Percentiles rank a stretch among this genome's conserved stretches.
Conservation (phyloP, 345 rosid genomes). For the Eucalyptus regnans region DNA sequence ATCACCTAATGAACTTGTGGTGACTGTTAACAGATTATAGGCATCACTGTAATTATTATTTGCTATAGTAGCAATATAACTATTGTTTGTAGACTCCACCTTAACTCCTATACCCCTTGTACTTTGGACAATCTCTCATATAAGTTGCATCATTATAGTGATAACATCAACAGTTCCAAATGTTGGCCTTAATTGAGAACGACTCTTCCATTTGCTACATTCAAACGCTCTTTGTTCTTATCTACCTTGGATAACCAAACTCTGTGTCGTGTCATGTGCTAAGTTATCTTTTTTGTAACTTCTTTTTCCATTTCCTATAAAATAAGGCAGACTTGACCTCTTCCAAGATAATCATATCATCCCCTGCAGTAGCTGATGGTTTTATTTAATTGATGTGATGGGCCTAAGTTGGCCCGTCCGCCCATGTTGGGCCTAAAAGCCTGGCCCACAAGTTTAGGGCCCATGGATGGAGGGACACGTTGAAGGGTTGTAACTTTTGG, state of each 20-base stretch:
- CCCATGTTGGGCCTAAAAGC: too few relatives aligned
- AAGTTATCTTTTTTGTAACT: not conserved
- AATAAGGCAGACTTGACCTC: not conserved
- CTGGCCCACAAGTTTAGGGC: too few relatives aligned
- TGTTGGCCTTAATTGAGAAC: not conserved
- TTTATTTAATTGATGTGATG: too few relatives aligned
- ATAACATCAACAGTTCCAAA: not conserved
- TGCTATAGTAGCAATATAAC: too few relatives aligned
- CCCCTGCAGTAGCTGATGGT: not conserved
- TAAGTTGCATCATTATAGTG: too few relatives aligned
- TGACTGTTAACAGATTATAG: too few relatives aligned
- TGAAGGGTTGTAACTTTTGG: too few relatives aligned
- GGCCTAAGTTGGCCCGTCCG: too few relatives aligned
- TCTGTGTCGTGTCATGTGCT: fast-evolving
- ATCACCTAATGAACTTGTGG: too few relatives aligned
- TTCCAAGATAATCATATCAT: not conserved
- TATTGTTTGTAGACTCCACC: too few relatives aligned
- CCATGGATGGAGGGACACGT: too few relatives aligned
- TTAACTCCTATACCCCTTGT: not conserved
- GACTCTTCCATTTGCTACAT: not conserved
- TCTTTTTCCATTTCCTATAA: fast-evolving
- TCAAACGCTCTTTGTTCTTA: not conserved
- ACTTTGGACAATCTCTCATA: not conserved
- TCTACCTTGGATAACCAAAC: not conserved
- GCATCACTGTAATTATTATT: too few relatives aligned